phyloP scores from a whole-genome alignment of 306 rosid species.

The Gastrolobium villosum region DNA sequence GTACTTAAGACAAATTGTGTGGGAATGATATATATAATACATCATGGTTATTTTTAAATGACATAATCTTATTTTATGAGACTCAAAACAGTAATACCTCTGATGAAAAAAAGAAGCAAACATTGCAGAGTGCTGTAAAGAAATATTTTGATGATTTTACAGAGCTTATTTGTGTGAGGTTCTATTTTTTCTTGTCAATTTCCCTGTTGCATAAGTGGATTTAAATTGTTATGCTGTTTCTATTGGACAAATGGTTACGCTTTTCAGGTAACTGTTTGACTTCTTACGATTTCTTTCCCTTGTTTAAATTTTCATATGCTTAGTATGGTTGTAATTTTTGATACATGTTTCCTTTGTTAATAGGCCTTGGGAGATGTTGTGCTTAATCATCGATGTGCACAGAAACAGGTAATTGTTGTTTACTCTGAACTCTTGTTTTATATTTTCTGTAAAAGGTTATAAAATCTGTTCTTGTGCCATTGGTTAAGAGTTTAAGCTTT shows the following conservation, averaged over 20 bases:
- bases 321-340: slow-evolving; percentile 11
- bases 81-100: slow-evolving; percentile 11
- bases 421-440: slow-evolving; percentile 24
- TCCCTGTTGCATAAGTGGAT: slow-evolving; percentile 33
- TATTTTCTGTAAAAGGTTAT: neutral
- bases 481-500: slow-evolving; percentile 25
- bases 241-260: slow-evolving; percentile 15
- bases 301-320: slow-evolving; percentile 29
- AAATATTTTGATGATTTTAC: slow-evolving; percentile 16
- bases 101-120: neutral
- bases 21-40: slow-evolving; percentile 13
- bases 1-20: slow-evolving; percentile 12
- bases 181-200: slow-evolving; percentile 27
- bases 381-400: slow-evolving; percentile 85
- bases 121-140: slow-evolving; percentile 17
- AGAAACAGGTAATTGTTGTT: slow-evolving; percentile 62
- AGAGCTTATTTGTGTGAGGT: neutral
- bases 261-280: slow-evolving; percentile 14
- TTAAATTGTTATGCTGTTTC: slow-evolving; percentile 26
- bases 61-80: slow-evolving; percentile 14
- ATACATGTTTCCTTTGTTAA: slow-evolving; percentile 35
- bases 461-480: slow-evolving; percentile 2
- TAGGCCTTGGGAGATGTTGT: slow-evolving; percentile 86
- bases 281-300: slow-evolving; percentile 14
- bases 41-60: slow-evolving; percentile 20